Evolutionary conservation across 305 asterid genomes (phyloP), one percentile per base, ranked within the genome.

Genomic region (Coffea humblotiana): DNA sequence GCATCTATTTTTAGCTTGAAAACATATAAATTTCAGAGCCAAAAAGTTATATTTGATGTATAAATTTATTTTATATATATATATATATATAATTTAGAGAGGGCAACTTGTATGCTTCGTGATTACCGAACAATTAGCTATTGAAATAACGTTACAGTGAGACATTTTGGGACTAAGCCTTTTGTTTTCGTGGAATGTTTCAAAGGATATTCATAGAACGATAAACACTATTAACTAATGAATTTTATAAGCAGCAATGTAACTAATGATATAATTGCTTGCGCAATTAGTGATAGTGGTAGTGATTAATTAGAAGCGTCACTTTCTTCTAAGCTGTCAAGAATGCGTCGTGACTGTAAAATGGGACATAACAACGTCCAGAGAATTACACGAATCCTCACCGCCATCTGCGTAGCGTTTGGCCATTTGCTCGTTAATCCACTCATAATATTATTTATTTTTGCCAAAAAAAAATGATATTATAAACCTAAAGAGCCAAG

Each of bases 291-390:
- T 61, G 67, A 61, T 63, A 63, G 37, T 63, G 37, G 37, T 10
- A 29, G 21, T 65, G 18, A 27, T 15, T 29, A 15, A 27, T 15
- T 29, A 15, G 19, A 32, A 29, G 21, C n/a, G 49, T 35, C 49
- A 68, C 37, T 68, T 68, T 68, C 72, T 35, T n/a, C 12, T 68
- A 68, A 37, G 48, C 27, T 66, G 71, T 66, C 71, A 32, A 65
- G 9, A 5, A n/a, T 32, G 37, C 23, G 5, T 66, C n/a, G 6
- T 66, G 71, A 66, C 23, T 61, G 23, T 13, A 32, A 66, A 29
- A 66, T 32, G 71, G 47, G 71, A 66, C n/a, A 66, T 21, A 29
- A 65, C 21, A 25, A 13, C 16, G 5, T 29, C 45, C 14, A 32
- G 43, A 29, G n/a, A 29, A 32, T 15, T 35, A 37, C 72, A 40